Conservation (phyloP, 1,284 basidiomycete species). For the Cutaneotrichosporon cutaneum region DNA sequence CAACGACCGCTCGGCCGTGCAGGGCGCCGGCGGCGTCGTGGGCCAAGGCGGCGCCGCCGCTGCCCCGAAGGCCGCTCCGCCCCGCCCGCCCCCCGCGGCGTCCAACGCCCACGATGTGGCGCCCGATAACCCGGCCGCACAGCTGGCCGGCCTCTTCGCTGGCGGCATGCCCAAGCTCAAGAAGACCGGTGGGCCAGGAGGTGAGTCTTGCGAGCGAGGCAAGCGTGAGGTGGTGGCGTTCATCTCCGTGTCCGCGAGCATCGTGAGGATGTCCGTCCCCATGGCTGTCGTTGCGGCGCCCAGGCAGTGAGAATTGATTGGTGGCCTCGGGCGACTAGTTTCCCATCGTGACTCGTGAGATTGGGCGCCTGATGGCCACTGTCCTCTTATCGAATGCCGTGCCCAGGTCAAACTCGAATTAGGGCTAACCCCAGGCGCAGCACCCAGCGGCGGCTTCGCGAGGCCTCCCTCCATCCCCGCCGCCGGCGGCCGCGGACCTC, state of each 20-base stretch:
- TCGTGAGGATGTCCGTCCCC: too few species aligned
- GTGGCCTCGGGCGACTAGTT: too few species aligned
- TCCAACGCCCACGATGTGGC: conserved; percentile 13
- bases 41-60: conserved; percentile 22
- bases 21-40: conserved; percentile 53
- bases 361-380: too few species aligned
- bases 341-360: too few species aligned
- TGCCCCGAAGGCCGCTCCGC: not conserved
- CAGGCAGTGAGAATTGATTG: too few species aligned
- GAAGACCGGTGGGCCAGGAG: conserved; percentile 65
- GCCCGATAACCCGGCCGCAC: conserved; percentile 57
- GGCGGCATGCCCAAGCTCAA: conserved; percentile 88
- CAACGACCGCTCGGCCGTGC: conserved; percentile 70
- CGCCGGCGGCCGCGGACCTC: conserved; percentile 54
- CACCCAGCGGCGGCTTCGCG: conserved; percentile 22
- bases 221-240: too few species aligned
- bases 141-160: conserved; percentile 80
- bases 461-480: conserved; percentile 31
- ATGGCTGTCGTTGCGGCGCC: too few species aligned
- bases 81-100: conserved; percentile 6
- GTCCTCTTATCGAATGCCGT: not conserved
- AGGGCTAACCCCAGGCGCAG: conserved; percentile 1
- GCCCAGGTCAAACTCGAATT: not conserved
- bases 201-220: conserved; percentile 10
- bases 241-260: too few species aligned